A percentile compares a stretch with the other conserved stretches of the same genome.
Evolutionary conservation across 306 rosid genomes (phyloP).

Genomic region (Vigna nakashimae): DNA sequence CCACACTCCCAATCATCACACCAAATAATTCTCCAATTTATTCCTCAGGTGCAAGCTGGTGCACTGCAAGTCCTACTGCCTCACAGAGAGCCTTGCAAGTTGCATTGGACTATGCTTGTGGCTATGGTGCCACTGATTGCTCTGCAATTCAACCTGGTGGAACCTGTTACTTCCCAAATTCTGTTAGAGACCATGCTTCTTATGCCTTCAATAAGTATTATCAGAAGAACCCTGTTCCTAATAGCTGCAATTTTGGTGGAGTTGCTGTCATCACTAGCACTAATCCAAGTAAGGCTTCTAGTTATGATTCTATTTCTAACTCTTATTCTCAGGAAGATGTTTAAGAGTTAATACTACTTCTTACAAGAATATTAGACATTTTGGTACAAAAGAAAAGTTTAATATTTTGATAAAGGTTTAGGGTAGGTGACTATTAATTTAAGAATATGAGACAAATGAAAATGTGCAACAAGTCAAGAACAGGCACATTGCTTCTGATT

Average conservation of each 20-base stretch:
- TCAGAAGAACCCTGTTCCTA: slow-evolving; percentile 77
- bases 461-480: slow-evolving; percentile 26
- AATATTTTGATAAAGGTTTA: neutral
- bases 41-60: slow-evolving; percentile 69
- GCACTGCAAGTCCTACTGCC: slow-evolving; percentile 72
- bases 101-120: slow-evolving; percentile 89
- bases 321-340: too few species aligned
- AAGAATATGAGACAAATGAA: neutral
- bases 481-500: neutral
- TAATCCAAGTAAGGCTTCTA: slow-evolving; percentile 68
- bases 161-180: slow-evolving; percentile 67
- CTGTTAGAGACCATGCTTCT: slow-evolving; percentile 69
- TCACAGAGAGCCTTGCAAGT: slow-evolving; percentile 64
- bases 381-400: neutral
- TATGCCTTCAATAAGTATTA: slow-evolving; percentile 76
- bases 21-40: slow-evolving; percentile 43
- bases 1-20: slow-evolving; percentile 49
- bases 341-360: too few species aligned
- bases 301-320: neutral
- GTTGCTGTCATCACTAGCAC: slow-evolving; percentile 74
- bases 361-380: neutral
- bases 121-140: slow-evolving; percentile 72
- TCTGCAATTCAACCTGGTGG: slow-evolving; percentile 69
- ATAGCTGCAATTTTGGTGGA: slow-evolving; percentile 84
- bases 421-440: slow-evolving; percentile 8